Evolutionary conservation across 257 asterid genomes (phyloP), one percentile per base, ranked within the genome.

Genomic region (Capsicum baccatum): DNA sequence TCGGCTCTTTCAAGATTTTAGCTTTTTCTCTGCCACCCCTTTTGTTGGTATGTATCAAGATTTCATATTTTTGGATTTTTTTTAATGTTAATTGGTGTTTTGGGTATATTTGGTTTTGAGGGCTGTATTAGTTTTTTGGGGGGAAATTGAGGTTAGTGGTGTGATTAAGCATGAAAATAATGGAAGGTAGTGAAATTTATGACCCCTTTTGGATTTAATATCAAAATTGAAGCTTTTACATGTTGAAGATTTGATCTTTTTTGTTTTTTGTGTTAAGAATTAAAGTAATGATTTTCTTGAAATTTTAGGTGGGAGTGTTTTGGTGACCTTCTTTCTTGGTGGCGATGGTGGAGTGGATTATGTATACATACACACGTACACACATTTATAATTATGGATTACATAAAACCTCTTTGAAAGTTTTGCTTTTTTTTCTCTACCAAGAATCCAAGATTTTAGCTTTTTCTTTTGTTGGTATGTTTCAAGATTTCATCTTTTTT

Each of bases 401-500:
- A 54, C 2, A 13, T 26, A 26, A 78, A 4, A 54, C 60, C 81
- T 14, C 81, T 74, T 50, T 74, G 62, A 74, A 12, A 74, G 62
- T 54, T 54, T 7, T 73, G 13, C 81, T 15, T 73, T 59, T 48
- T 62, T 44, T 26, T 26, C 33, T 26, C 33, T 26, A 26, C 33
- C 33, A 26, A 26, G 1, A 26, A 26, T 26, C 33, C 68, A 21
- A 63, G 70, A 21, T 44, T 21, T 63, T 11, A 63, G 15, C 42
- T 63, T 63, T 63, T 62, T 63, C 16, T 26, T 74, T 73, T 50
- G 16, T 78, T 78, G 81, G 81, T 78, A 78, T 78, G 81, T 54
- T 78, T 8, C 48, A 13, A 14, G 4, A 6, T 78, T 76, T 26
- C 81, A n/a, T 33, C 8, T 21, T 52, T 76, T 54, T 8, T 26